These are phyloP conservation scores for Botrytis fragariae DNA, from an alignment of 2,329 filamentous ascomycete species.

Conservation along the genomic window DNA sequence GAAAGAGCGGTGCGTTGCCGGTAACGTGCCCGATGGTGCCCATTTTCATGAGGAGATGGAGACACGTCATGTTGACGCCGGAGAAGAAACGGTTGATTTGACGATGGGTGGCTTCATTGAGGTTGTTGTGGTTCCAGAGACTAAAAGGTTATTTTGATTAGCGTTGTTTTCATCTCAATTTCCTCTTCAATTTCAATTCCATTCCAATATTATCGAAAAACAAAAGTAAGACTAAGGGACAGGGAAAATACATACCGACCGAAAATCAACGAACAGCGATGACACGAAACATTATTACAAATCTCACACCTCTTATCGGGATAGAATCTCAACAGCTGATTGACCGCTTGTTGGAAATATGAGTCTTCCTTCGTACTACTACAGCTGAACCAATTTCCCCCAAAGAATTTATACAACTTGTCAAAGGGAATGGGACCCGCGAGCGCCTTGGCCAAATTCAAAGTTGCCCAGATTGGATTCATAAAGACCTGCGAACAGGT, in stretches of 20 bases:
- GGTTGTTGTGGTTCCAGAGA: conserved; percentile 61
- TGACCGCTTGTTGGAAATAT: conserved; percentile 50
- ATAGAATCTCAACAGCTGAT: conserved; percentile 57
- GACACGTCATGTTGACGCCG: conserved; percentile 58
- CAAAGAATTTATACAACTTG: conserved; percentile 46
- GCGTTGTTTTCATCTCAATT: background rate
- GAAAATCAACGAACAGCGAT: conserved; percentile 58
- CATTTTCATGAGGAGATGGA: conserved; percentile 56
- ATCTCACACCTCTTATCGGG: conserved; percentile 54
- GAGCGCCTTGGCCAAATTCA: conserved; percentile 56
- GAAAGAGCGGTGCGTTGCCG: conserved; percentile 49
- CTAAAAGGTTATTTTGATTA: conserved; percentile 24
- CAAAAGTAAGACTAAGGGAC: background rate
- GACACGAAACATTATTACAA: conserved; percentile 61
- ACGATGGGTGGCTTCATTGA: conserved; percentile 63
- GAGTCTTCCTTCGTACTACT: conserved; percentile 47
- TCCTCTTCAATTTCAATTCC: background rate
- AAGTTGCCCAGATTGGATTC: conserved; percentile 56
- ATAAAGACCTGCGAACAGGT: conserved; percentile 62
- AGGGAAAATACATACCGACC: conserved; percentile 46
- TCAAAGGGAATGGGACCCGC: conserved; percentile 49
- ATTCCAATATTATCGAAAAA: background rate
- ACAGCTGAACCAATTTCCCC: conserved; percentile 56
- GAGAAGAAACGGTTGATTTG: conserved; percentile 61
- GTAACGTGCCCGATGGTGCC: conserved; percentile 52